Base-by-base conservation (phyloP, 495 filamentous ascomycete genomes). In the Apodospora peruviana region DNA sequence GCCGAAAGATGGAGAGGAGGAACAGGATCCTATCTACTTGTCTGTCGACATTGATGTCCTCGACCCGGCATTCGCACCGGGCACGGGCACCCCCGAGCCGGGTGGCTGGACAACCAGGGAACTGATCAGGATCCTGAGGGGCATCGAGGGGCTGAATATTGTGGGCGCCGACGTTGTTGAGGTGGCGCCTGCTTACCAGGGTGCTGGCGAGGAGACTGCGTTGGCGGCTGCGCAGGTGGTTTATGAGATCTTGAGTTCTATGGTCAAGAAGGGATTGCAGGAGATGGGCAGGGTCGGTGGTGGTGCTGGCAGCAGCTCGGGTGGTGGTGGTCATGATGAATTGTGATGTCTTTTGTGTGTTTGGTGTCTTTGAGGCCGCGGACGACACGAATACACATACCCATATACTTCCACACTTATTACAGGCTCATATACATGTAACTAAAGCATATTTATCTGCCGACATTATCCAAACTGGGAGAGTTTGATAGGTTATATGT, bases 181-280 rank as follows among this genome's bases (percentile, higher is more conserved):
- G 76, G 88, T 95, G 12, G 83, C 85, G 39, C 88, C 88, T 1
- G 86, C 87, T 11, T 93, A 95, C 63, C 87, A 93, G 67, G 88
- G 87, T 4, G 79, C 76, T 41, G 87, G 85, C 0, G 88, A 95
- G 75, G 83, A 85, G 59, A 95, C 88, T 34, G 87, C 88, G 40
- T 72, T 93, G 55, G 87, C 85, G n/a, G 88, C 84, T 0, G 86
- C 87, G 9, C 87, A 91, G 72, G 78, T 86, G 18, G 84, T 83
- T 16, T 94, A 83, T 65, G 88, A 94, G 73, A 80, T 93, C 42
- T 71, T 91, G 65, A 91, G 82, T 18, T 82, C 84, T 42, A 84
- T 90, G 77, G 86, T 90, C 1, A 89, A 87, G 74, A 71, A 52
- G 53, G 69, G 62, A 43, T 29, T 65, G 55, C 52, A 48, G 39